phyloP scores from a whole-genome alignment of 176 grass and related monocot genomes.

The Zoysia pacifica region DNA sequence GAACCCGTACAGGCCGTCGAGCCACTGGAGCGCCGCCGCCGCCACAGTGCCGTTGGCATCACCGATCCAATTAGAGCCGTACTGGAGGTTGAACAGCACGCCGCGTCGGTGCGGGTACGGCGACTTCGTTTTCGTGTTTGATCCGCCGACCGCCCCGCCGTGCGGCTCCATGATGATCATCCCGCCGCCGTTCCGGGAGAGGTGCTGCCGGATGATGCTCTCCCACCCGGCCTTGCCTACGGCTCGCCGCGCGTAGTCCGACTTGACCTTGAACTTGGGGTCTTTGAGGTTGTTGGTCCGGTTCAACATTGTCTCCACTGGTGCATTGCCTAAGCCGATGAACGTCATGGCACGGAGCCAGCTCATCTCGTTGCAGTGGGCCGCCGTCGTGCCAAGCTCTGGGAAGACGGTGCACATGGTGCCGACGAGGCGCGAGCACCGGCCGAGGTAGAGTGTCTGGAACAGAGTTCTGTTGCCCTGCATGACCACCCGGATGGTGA shows the following conservation, averaged over 20 bases:
- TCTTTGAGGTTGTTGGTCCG: neutral
- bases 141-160: constrained; percentile 27
- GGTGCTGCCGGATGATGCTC: neutral
- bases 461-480: neutral
- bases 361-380: constrained; percentile 53
- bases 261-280: constrained; percentile 42
- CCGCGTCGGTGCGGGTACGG: constrained; percentile 46
- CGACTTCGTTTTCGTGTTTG: neutral
- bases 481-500: constrained; percentile 29
- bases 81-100: constrained; percentile 45
- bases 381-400: constrained; percentile 23
- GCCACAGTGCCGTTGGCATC: neutral
- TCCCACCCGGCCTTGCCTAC: constrained; percentile 13
- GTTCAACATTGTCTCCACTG: neutral
- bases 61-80: constrained; percentile 20
- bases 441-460: constrained; percentile 38
- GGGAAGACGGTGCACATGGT: constrained; percentile 34
- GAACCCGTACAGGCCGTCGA: neutral
- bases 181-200: constrained; percentile 2
- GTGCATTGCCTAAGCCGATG: neutral
- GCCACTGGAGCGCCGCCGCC: constrained; percentile 8
- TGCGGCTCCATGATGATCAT: constrained; percentile 40
- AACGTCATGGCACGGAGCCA: constrained; percentile 45
- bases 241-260: constrained; percentile 37
- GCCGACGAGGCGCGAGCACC: neutral